Conservation (phyloP, 140 eudicot species). For the Erigeron philadelphicus region DNA sequence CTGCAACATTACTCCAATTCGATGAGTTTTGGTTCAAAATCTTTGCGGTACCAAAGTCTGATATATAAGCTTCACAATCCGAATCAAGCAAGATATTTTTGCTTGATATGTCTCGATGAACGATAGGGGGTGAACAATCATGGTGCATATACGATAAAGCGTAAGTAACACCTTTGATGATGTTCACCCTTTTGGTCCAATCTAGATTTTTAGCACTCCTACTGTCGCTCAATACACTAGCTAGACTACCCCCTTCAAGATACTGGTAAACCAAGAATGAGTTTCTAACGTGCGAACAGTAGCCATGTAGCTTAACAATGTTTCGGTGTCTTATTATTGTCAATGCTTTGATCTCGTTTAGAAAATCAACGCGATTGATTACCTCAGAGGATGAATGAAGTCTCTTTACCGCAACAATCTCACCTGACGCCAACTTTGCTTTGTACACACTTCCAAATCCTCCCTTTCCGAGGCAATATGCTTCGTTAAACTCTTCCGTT, state of each 20-base stretch:
- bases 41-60: constrained; percentile 25
- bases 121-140: constrained; percentile 22
- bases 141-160: constrained; percentile 31
- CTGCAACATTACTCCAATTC: constrained; percentile 14
- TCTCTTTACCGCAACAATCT: constrained; percentile 32
- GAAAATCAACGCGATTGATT: constrained; percentile 15
- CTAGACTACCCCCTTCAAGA: constrained; percentile 9
- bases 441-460: constrained; percentile 36
- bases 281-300: constrained; percentile 6
- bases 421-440: constrained; percentile 25
- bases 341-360: constrained; percentile 25
- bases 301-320: constrained; percentile 31
- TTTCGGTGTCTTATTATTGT: constrained; percentile 28
- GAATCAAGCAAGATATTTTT: constrained; percentile 18
- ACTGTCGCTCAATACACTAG: not conserved
- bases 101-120: constrained; percentile 27
- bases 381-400: constrained; percentile 17
- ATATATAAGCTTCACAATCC: constrained; percentile 14
- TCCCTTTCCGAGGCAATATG: constrained; percentile 41
- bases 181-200: constrained; percentile 23
- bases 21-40: constrained; percentile 20
- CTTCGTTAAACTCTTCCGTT: constrained; percentile 32
- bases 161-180: constrained; percentile 12
- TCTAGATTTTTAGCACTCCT: not conserved
- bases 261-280: constrained; percentile 29